Percentiles rank a stretch among this genome's conserved stretches.
Evolutionary conservation across 2,329 filamentous ascomycete species (phyloP).

Genomic region (Alternaria sp.): DNA sequence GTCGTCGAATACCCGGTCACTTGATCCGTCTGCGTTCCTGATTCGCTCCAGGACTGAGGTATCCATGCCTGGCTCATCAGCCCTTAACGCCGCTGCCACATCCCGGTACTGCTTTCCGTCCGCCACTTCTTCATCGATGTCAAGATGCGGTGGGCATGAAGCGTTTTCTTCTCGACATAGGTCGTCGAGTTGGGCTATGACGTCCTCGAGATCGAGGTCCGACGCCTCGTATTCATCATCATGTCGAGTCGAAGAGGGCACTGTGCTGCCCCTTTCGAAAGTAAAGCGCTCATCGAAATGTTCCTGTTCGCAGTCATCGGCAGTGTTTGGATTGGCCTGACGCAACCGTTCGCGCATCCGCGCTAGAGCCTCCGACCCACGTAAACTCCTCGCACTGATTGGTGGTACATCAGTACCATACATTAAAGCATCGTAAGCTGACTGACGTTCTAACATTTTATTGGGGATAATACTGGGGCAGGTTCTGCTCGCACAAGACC

Average conservation of each 20-base stretch:
- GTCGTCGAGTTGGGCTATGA: not conserved
- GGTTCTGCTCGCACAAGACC: not conserved
- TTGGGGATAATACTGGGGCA: not conserved
- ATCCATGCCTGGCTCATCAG: constrained; percentile 7
- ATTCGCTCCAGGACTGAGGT: constrained; percentile 22
- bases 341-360: not conserved
- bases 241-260: not conserved
- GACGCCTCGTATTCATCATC: not conserved
- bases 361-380: not conserved
- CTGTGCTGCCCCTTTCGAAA: not conserved
- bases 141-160: not conserved
- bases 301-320: not conserved
- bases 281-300: not conserved
- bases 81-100: not conserved
- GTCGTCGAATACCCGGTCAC: constrained; percentile 19
- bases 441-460: not conserved
- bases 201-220: not conserved
- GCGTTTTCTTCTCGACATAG: not conserved
- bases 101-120: not conserved
- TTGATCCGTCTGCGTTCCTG: constrained; percentile 14
- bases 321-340: not conserved
- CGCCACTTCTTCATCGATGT: not conserved
- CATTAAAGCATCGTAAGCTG: not conserved
- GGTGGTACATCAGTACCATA: not conserved
- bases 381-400: not conserved